phyloP scores from a whole-genome alignment of 2,329 filamentous ascomycete species.

The Elsinoe ampelina region DNA sequence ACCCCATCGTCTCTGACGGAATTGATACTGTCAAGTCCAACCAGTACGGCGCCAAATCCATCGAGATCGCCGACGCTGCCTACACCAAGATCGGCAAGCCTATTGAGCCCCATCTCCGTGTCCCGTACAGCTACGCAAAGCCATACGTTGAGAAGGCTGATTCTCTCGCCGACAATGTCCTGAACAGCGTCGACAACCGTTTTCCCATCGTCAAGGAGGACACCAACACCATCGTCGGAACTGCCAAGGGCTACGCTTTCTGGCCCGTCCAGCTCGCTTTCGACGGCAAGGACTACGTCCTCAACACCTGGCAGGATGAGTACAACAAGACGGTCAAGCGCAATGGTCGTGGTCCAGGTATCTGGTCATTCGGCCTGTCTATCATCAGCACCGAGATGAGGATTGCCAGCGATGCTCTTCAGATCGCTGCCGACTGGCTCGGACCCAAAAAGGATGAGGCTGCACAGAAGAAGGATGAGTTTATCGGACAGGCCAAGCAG shows the following conservation, averaged over 20 bases:
- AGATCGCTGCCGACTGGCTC: slow-evolving; percentile 25
- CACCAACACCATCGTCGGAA: slow-evolving; percentile 45
- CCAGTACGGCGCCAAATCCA: slow-evolving; percentile 72
- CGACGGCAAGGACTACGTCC: slow-evolving; percentile 22
- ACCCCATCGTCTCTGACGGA: slow-evolving; percentile 72
- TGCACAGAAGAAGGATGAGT: slow-evolving; percentile 27
- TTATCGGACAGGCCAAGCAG: slow-evolving; percentile 22
- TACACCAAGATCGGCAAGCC: slow-evolving; percentile 71
- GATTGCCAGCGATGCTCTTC: slow-evolving; percentile 27
- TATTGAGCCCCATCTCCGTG: slow-evolving; percentile 66
- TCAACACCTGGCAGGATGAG: slow-evolving; percentile 28
- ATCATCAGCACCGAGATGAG: slow-evolving; percentile 28
- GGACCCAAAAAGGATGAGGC: slow-evolving; percentile 27
- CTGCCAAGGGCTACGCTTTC: slow-evolving; percentile 54
- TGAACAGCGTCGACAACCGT: slow-evolving; percentile 40
- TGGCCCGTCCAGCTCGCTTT: slow-evolving; percentile 32
- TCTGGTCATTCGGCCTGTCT: slow-evolving; percentile 25
- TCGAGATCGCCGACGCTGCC: slow-evolving; percentile 63
- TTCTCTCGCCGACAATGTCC: slow-evolving; percentile 47
- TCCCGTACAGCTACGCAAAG: slow-evolving; percentile 70
- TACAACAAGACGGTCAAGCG: slow-evolving; percentile 29
- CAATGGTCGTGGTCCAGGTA: slow-evolving; percentile 23
- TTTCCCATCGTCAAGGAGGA: slow-evolving; percentile 51
- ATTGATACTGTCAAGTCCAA: slow-evolving; percentile 72
- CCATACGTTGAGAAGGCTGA: slow-evolving; percentile 83